phyloP scores from a whole-genome alignment of 768 basidiomycete genomes.

The Russula olivacea region DNA sequence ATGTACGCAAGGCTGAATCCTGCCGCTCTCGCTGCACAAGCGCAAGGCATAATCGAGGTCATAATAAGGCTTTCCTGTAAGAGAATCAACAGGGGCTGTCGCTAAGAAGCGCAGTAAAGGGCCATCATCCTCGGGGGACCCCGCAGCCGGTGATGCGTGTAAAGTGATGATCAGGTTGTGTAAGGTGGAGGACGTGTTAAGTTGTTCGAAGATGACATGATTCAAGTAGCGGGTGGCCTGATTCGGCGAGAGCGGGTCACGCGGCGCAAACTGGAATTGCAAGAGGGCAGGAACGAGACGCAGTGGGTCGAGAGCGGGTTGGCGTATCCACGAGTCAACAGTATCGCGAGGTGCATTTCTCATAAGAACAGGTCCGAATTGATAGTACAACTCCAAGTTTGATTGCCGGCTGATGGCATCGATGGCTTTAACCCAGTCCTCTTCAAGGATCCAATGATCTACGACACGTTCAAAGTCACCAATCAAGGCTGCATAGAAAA shows the following conservation, averaged over 20 bases:
- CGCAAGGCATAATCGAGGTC: conserved; percentile 96
- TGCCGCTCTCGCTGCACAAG: conserved; percentile 74
- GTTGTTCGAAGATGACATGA: conserved; percentile 74
- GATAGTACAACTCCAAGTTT: conserved; percentile 87
- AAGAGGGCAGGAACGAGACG: conserved; percentile 87
- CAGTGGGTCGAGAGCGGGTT: conserved; percentile 69
- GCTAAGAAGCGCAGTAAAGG: conserved; percentile 78
- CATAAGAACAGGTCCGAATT: conserved; percentile 84
- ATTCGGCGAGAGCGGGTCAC: conserved; percentile 68
- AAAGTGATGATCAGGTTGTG: conserved; percentile 94
- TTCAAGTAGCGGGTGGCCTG: conserved; percentile 89
- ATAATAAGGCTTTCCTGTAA: conserved; percentile 85
- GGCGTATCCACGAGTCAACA: conserved; percentile 88
- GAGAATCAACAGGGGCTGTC: conserved; percentile 72
- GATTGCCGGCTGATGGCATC: conserved; percentile 83
- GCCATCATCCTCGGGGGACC: conserved; percentile 57
- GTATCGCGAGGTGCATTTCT: conserved; percentile 82
- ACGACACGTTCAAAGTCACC: conserved; percentile 82
- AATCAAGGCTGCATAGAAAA: conserved; percentile 79
- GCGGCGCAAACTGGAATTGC: conserved; percentile 66
- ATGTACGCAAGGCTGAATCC: conserved; percentile 87
- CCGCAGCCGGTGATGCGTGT: conserved; percentile 51
- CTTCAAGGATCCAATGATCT: conserved; percentile 88
- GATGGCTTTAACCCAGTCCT: conserved; percentile 87
- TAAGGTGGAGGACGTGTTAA: conserved; percentile 76